A percentile compares a stretch with the other conserved stretches of the same genome.
Evolutionary conservation across 192 early-diverging fungal genomes (phyloP).

Genomic region (Rhizophagus sp.): DNA sequence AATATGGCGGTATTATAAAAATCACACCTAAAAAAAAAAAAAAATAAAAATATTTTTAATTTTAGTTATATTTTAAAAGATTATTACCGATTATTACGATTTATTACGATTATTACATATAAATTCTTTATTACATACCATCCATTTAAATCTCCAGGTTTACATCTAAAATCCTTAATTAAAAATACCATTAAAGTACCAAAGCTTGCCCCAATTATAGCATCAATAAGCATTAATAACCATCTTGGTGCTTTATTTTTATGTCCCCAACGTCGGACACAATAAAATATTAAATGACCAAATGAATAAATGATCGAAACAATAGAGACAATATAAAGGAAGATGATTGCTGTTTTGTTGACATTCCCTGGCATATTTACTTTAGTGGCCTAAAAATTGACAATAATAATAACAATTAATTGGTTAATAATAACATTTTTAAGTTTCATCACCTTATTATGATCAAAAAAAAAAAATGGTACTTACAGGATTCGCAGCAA

Average conservation of each 20-base stretch:
- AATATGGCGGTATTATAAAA: constrained; percentile 13
- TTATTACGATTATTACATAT: not conserved
- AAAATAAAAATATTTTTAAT: not conserved
- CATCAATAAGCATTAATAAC: not conserved
- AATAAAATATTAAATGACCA: not conserved
- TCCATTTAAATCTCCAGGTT: not conserved
- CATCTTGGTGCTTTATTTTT: not conserved
- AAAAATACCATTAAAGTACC: constrained; percentile 10
- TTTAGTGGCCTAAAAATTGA: not conserved
- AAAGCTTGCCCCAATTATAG: not conserved
- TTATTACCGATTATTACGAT: too few relatives aligned
- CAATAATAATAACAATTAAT: too few relatives aligned
- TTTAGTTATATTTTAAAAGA: too few relatives aligned
- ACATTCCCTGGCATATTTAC: not conserved
- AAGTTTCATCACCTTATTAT: not conserved
- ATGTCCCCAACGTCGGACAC: not conserved
- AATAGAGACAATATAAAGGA: not conserved
- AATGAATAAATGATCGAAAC: not conserved
- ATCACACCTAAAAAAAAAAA: constrained; percentile 10
- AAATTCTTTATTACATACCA: not conserved
- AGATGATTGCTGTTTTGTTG: not conserved
- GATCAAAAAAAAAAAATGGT: not conserved
- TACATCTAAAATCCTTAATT: not conserved
- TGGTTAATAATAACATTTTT: too few relatives aligned
- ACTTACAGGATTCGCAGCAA: not conserved